Evolutionary conservation across 78 protist genomes (phyloP).

Genomic region (Planoprotostelium fungivorum): DNA sequence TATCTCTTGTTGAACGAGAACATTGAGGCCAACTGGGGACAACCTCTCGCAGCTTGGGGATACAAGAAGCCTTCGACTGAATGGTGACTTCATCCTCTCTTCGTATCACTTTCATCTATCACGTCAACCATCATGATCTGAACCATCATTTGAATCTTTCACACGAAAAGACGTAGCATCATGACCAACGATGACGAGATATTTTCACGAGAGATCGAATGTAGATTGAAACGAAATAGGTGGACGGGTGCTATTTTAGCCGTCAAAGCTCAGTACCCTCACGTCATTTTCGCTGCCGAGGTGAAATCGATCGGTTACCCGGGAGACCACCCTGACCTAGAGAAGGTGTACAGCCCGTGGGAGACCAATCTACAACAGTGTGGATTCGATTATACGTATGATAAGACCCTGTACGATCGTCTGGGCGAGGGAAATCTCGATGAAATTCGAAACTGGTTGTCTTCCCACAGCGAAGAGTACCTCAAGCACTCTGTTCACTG

Average conservation of each 20-base stretch:
- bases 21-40: slow-evolving; percentile 69
- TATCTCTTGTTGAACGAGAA: slow-evolving; percentile 68
- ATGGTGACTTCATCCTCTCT: slow-evolving; percentile 36
- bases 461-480: slow-evolving; percentile 15
- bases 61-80: slow-evolving; percentile 66
- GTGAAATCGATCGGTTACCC: background rate
- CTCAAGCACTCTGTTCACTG: slow-evolving; percentile 34
- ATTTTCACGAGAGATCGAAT: no score
- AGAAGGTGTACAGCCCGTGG: slow-evolving; percentile 21
- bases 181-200: no score
- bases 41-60: slow-evolving; percentile 51
- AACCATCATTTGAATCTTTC: no score
- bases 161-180: no score
- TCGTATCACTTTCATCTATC: no score
- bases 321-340: background rate
- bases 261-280: slow-evolving; percentile 30
- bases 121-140: no score
- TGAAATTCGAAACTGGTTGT: slow-evolving; percentile 38
- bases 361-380: slow-evolving; percentile 43
- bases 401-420: slow-evolving; percentile 73
- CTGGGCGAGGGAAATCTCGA: slow-evolving; percentile 47
- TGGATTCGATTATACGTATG: slow-evolving; percentile 88
- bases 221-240: background rate
- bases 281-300: slow-evolving; percentile 58
- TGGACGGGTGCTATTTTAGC: slow-evolving; percentile 24